phyloP scores from a whole-genome alignment of 2,329 filamentous ascomycete species.

The Trichoderma sp. region DNA sequence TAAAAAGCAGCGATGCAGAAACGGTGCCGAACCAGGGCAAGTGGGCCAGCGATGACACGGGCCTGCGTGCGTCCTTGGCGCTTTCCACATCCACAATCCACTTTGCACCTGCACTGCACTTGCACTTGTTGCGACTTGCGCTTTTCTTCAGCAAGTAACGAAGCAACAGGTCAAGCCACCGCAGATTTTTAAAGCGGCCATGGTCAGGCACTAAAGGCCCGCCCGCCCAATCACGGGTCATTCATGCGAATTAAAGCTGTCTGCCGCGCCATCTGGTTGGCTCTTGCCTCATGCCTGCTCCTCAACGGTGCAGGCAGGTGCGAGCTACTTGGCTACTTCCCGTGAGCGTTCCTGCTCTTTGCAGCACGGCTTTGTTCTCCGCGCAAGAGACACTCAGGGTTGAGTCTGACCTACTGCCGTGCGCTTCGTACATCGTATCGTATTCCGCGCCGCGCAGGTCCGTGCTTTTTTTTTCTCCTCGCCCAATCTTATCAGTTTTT shows the following conservation, averaged over 20 bases:
- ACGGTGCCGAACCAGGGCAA: conserved; percentile 12
- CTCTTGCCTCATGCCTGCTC: not conserved
- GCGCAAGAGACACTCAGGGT: not conserved
- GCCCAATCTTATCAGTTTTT: not conserved
- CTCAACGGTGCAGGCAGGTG: not conserved
- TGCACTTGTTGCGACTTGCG: not conserved
- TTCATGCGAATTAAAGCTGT: conserved; percentile 6
- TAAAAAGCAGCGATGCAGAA: not conserved
- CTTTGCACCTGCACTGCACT: not conserved
- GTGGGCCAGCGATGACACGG: conserved; percentile 5
- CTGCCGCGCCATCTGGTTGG: conserved; percentile 12
- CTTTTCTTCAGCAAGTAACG: not conserved
- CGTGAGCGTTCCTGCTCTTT: conserved; percentile 12
- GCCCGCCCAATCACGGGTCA: not conserved
- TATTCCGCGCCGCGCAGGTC: not conserved
- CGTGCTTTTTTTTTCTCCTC: not conserved
- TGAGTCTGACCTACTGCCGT: conserved; percentile 6
- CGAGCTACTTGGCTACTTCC: not conserved
- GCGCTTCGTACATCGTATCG: not conserved
- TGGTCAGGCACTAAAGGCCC: not conserved
- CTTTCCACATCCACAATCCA: not conserved
- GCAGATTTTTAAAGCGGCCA: conserved; percentile 6
- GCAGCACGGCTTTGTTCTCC: conserved; percentile 2
- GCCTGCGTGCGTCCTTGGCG: not conserved
- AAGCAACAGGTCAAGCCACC: not conserved